These are phyloP conservation scores for Prunus persica DNA, from an alignment of 306 rosid species.

Conservation along the genomic window Prunus_persica_NCBIv2 NC_034009.1:31573501-31574000, in stretches of 20 bases:
- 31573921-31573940: conserved; percentile 94
- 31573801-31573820: not conserved
- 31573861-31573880: conserved; percentile 89
- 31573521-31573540: conserved; percentile 17
- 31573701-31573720: conserved; percentile 74
- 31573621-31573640: too few relatives aligned
- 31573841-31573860: conserved; percentile 38
- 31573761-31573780: conserved; percentile 83
- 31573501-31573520: conserved; percentile 67
- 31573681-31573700: conserved; percentile 68
- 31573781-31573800: conserved; percentile 77
- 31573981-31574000: not conserved
- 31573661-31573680: conserved; percentile 68
- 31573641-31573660: not conserved
- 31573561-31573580: not conserved
- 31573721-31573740: conserved; percentile 94
- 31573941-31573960: conserved; percentile 36
- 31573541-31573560: conserved; percentile 1
- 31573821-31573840: not conserved
- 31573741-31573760: conserved; percentile 85
- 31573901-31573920: conserved; percentile 81
- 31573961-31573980: not conserved
- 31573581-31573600: not conserved
- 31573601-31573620: not conserved
- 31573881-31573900: conserved; percentile 81